Evolutionary conservation across 192 early-diverging fungal genomes (phyloP).

Genomic region (Backusella australiensis): DNA sequence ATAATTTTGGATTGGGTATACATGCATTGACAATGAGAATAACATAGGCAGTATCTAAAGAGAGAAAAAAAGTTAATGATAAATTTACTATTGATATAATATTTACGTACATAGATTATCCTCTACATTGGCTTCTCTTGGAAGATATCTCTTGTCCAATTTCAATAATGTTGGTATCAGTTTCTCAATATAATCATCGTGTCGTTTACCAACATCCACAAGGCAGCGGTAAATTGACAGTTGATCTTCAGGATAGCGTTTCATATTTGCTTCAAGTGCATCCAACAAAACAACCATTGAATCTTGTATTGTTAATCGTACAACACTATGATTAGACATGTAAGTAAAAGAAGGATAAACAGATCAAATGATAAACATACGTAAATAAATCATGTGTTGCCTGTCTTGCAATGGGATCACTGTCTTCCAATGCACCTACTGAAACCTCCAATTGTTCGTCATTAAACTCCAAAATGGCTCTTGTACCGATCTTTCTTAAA

Average conservation of each 20-base stretch:
- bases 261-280: constrained; percentile 63
- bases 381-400: constrained; percentile 73
- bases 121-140: constrained; percentile 67
- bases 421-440: constrained; percentile 77
- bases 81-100: background rate
- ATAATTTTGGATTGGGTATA: constrained; percentile 41
- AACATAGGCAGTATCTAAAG: constrained; percentile 69
- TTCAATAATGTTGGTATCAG: constrained; percentile 59
- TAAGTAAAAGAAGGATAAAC: background rate
- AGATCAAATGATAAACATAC: constrained; percentile 34
- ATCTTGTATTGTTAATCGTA: constrained; percentile 40
- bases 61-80: background rate
- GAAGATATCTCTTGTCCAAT: constrained; percentile 65
- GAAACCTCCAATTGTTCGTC: constrained; percentile 75
- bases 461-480: constrained; percentile 54
- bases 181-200: constrained; percentile 47
- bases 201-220: constrained; percentile 57
- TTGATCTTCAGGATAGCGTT: constrained; percentile 67
- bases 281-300: constrained; percentile 50
- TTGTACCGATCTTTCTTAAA: constrained; percentile 67
- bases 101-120: constrained; percentile 54
- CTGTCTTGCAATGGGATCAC: constrained; percentile 59
- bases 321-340: constrained; percentile 37
- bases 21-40: constrained; percentile 81
- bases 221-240: constrained; percentile 68